A percentile compares a stretch with the other conserved stretches of the same genome.
Evolutionary conservation across 352 stramenopile species (phyloP).

Genomic region (Phytophthora fragariaefolia): DNA sequence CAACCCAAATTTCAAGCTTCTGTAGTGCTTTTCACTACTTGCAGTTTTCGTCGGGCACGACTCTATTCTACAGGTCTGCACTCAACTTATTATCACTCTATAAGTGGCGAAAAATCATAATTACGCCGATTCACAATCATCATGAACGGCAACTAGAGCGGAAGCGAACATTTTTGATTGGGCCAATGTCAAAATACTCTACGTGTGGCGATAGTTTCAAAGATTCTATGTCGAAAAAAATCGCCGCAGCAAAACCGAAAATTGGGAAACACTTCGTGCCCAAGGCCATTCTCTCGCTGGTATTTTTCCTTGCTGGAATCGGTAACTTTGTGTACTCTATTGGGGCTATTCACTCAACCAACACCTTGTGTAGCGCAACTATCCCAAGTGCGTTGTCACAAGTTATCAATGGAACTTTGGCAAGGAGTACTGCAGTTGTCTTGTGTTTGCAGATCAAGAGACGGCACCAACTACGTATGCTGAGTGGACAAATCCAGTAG

Average conservation of each 20-base stretch:
- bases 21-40: slow-evolving; percentile 30
- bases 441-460: slow-evolving; percentile 40
- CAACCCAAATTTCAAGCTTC: slow-evolving; percentile 36
- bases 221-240: neutral
- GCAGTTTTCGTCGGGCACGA: slow-evolving; percentile 4
- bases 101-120: slow-evolving; percentile 48
- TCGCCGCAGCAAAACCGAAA: neutral
- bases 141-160: slow-evolving; percentile 7
- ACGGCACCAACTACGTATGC: slow-evolving; percentile 28
- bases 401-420: slow-evolving; percentile 45
- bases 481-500: slow-evolving; percentile 42
- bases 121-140: slow-evolving; percentile 33
- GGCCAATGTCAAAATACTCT: neutral
- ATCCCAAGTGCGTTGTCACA: slow-evolving; percentile 34
- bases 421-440: slow-evolving; percentile 22
- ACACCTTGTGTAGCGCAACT: slow-evolving; percentile 27
- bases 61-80: slow-evolving; percentile 37
- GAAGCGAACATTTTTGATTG: slow-evolving; percentile 1
- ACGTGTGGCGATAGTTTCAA: neutral
- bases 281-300: slow-evolving; percentile 30
- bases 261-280: slow-evolving; percentile 6
- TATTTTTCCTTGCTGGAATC: slow-evolving; percentile 30
- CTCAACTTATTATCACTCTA: slow-evolving; percentile 43
- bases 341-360: slow-evolving; percentile 28
- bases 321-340: slow-evolving; percentile 34